Evolutionary conservation across 306 rosid species (phyloP), one percentile per base, ranked within the genome.

Genomic region (Quercus cerris): DNA sequence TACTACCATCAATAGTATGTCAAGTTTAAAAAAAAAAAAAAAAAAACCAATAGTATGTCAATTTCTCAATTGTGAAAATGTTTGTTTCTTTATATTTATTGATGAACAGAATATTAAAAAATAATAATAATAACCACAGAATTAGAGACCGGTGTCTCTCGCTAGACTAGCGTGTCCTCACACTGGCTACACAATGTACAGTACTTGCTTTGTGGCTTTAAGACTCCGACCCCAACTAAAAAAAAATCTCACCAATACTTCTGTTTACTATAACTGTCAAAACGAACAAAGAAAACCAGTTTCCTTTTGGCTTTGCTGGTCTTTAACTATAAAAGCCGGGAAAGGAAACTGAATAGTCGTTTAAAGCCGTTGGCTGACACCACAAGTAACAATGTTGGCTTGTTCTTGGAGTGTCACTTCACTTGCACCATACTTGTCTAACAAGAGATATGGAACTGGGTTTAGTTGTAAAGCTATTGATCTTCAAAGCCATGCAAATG

Each of bases 391-490:
- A 64, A 87, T 87, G 90, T 75, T 84, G 70, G 75, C 81, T 74
- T 68, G 59, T 68, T 54, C 66, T 68, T 77, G 78, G 78, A 77
- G 62, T 3, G 59, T 84, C 23, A 30, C 88, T 1, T 63, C 25
- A 5, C 75, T 31, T 33, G 71, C 71, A 30, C 77, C 52, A 4
- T 44, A 41, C 55, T 86, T 74, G 69, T 59, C 76, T 31, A 30
- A 10, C 76, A 71, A 14, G 38, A 67, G 80, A 63, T 71, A 35
- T 44, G 49, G 54, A 78, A 69, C 61, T 22, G 77, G 84, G 81
- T 66, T 81, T 66, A 69, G 83, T 64, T 73, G 74, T 63, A 80
- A 68, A 73, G 86, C 86, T 81, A 73, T 70, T 49, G 78, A 78
- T 78, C 73, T 5, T 28, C 77, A 68, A 41, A 67, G 46, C 78